Base-by-base conservation (phyloP, 2,329 filamentous ascomycete species). In the Hirsutella minnesotensis region DNA sequence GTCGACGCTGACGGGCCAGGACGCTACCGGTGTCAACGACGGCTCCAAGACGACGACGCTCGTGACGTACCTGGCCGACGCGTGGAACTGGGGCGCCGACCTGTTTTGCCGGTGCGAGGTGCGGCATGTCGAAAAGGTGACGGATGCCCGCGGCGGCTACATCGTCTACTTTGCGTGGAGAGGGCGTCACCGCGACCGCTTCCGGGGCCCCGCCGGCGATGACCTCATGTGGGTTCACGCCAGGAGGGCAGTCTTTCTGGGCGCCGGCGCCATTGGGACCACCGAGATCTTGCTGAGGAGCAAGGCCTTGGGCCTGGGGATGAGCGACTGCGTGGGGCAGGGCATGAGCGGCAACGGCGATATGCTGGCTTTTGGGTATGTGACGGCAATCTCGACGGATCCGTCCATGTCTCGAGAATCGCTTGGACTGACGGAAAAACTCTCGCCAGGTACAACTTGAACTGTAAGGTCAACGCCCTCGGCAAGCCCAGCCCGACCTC, bases 11-110 rank as follows among this genome's bases (percentile, higher is more conserved):
- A 75, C 75, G 0, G 79, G 79, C 2, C 75, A 80, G 56, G 80
- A 84, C 49, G 60, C 58, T 33, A 82, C 78, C 0, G 80, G 79
- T 1, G 50, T 81, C 45, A 83, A 84, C 49, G 80, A 84, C 55
- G 77, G 77, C 2, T 81, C 76, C 24, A 83, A 83, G 58, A 81
- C 71, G 16, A 79, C 73, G 10, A 81, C 75, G 0, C 64, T 79
- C 1, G 76, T 81, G 31, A 84, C 79, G 0, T 84, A 84, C 51
- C 62, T 84, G 8, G 69, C 75, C 8, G 80, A 84, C 56, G 79
- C 81, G 2, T 83, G 79, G 79, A 81, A 82, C 51, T 81, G 78
- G 77, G 81, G 79, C 9, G 77, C 80, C 12, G 79, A 84, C 52
- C 75, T 84, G 58, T 84, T 84, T 48, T 84, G 80, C 57, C 72